These are phyloP conservation scores for Dipteronia dyeriana DNA, from an alignment of 345 rosid species.

Conservation along the genomic window DNA sequence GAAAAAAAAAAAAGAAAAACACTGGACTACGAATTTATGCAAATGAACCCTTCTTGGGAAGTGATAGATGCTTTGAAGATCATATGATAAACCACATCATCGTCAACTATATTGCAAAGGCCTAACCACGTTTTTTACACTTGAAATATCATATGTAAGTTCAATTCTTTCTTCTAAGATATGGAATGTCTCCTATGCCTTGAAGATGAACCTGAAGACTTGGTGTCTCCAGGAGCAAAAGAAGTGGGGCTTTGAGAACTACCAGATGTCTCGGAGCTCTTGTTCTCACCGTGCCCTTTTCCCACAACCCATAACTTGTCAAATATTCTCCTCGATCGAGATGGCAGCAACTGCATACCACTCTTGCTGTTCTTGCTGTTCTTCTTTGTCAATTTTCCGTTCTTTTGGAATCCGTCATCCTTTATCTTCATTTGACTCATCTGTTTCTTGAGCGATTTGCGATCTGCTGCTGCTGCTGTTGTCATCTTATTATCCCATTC, in stretches of 20 bases:
- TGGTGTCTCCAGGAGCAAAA: slow-evolving; percentile 56
- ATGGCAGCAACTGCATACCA: slow-evolving; percentile 70
- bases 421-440: slow-evolving; percentile 36
- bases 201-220: slow-evolving; percentile 68
- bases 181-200: slow-evolving; percentile 78
- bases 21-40: slow-evolving; percentile 7
- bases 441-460: slow-evolving; percentile 46
- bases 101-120: slow-evolving; percentile 24
- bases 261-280: slow-evolving; percentile 79
- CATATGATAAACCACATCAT: neutral
- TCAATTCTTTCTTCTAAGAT: slow-evolving; percentile 39
- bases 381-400: slow-evolving; percentile 43
- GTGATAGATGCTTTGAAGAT: too few species aligned
- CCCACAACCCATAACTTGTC: slow-evolving; percentile 73
- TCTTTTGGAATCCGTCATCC: slow-evolving; percentile 28
- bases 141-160: slow-evolving; percentile 2
- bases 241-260: slow-evolving; percentile 89
- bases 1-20: neutral
- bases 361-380: slow-evolving; percentile 60
- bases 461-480: slow-evolving; percentile 28
- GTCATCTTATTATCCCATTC: slow-evolving; percentile 41
- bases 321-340: slow-evolving; percentile 81
- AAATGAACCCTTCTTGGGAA: too few species aligned
- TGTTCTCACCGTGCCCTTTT: slow-evolving; percentile 54
- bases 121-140: slow-evolving; percentile 30